phyloP scores from a whole-genome alignment of 2,329 filamentous ascomycete genomes.

The Aspergillus sp. region DNA sequence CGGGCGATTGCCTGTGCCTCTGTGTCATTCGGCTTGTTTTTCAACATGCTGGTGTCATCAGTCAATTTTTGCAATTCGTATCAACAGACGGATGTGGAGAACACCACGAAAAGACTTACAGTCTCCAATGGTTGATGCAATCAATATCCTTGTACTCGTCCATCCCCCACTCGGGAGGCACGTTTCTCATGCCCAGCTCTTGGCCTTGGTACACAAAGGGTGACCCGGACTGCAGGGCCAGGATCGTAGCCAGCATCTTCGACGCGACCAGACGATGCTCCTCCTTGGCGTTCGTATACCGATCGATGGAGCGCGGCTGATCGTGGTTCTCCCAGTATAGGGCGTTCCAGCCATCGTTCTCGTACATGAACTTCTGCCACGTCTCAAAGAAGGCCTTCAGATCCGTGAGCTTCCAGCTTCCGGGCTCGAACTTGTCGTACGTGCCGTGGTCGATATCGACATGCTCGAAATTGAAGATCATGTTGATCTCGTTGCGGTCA shows the following conservation, averaged over 20 bases:
- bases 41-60: conserved; percentile 26
- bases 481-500: conserved; percentile 61
- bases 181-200: conserved; percentile 66
- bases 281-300: conserved; percentile 53
- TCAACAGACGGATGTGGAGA: too few relatives aligned
- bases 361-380: conserved; percentile 61
- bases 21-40: conserved; percentile 24
- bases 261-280: conserved; percentile 51
- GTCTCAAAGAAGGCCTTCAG: conserved; percentile 55
- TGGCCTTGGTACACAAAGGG: conserved; percentile 70
- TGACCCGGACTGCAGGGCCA: conserved; percentile 60
- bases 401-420: conserved; percentile 50
- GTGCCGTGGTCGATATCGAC: conserved; percentile 58
- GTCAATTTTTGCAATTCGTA: background rate
- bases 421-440: conserved; percentile 51
- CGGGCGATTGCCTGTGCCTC: conserved; percentile 29
- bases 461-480: conserved; percentile 73
- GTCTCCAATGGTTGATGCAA: conserved; percentile 56
- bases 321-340: conserved; percentile 68
- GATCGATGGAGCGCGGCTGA: conserved; percentile 59
- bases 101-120: conserved; percentile 18
- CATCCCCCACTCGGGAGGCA: conserved; percentile 60
- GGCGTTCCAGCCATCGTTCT: conserved; percentile 63
- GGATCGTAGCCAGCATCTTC: conserved; percentile 61
- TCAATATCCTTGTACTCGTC: conserved; percentile 69